phyloP scores from a whole-genome alignment of 805 yeast species.

The Candida xiaguanensis region DNA sequence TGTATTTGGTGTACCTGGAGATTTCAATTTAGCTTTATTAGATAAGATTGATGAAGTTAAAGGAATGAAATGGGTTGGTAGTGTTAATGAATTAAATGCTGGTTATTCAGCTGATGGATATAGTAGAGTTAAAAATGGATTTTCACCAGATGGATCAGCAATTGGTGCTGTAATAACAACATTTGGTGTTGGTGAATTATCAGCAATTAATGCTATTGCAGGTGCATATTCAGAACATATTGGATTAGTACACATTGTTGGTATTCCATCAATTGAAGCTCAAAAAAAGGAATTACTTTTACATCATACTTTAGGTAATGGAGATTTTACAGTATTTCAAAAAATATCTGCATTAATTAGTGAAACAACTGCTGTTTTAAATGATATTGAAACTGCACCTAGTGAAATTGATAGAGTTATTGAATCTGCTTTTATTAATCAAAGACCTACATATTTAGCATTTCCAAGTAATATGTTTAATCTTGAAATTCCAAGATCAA shows the following conservation, averaged over 20 bases:
- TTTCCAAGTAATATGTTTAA: slow-evolving; percentile 70
- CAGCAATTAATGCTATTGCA: slow-evolving; percentile 76
- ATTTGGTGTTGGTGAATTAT: slow-evolving; percentile 85
- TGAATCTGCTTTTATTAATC: slow-evolving; percentile 46
- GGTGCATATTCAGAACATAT: slow-evolving; percentile 81
- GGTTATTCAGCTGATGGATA: slow-evolving; percentile 93
- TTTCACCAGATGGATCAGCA: slow-evolving; percentile 43
- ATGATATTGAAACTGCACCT: slow-evolving; percentile 47
- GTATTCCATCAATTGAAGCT: slow-evolving; percentile 42
- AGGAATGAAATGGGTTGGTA: slow-evolving; percentile 68
- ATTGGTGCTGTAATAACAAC: slow-evolving; percentile 49
- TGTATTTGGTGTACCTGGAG: slow-evolving; percentile 78
- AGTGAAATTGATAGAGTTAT: slow-evolving; percentile 67
- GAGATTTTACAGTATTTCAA: slow-evolving; percentile 18
- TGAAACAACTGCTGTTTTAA: slow-evolving; percentile 47
- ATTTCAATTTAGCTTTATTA: slow-evolving; percentile 61
- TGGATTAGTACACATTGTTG: slow-evolving; percentile 81
- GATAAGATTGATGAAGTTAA: slow-evolving; percentile 58
- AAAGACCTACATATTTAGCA: slow-evolving; percentile 81
- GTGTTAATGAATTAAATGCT: slow-evolving; percentile 84
- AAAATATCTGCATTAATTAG: slow-evolving; percentile 50
- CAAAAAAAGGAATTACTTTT: slow-evolving; percentile 11
- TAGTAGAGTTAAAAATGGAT: slow-evolving; percentile 52
- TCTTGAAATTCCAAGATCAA: slow-evolving; percentile 18
- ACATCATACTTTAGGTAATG: slow-evolving; percentile 34